A percentile compares a stretch with the other conserved stretches of the same genome.
Conservation (phyloP, 2,329 filamentous ascomycete genomes). For the Penicillium paneum region DNA sequence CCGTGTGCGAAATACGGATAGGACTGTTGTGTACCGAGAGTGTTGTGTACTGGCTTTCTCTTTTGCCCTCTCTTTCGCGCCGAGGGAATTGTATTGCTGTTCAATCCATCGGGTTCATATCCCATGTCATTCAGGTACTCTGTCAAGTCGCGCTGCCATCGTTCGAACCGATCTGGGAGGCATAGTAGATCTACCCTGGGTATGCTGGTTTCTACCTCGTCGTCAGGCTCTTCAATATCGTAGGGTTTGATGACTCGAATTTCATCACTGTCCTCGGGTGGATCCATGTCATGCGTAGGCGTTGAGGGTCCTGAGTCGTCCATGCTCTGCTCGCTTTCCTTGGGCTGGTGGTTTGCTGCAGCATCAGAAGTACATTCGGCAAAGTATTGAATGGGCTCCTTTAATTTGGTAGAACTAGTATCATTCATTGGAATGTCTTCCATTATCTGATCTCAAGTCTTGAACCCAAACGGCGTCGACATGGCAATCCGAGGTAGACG, state of each 20-base stretch:
- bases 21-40: slow-evolving; percentile 6
- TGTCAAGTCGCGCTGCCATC: slow-evolving; percentile 35
- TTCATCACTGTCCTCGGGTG: slow-evolving; percentile 15
- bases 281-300: slow-evolving; percentile 1
- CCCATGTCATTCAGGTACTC: slow-evolving; percentile 33
- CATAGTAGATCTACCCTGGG: slow-evolving; percentile 14
- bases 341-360: not conserved
- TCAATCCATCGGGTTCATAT: slow-evolving; percentile 28
- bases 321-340: slow-evolving; percentile 13
- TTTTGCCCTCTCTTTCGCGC: slow-evolving; percentile 33
- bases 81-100: slow-evolving; percentile 1
- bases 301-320: slow-evolving; percentile 14
- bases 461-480: not conserved
- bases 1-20: slow-evolving; percentile 3
- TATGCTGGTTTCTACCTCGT: slow-evolving; percentile 17
- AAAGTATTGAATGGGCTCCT: not conserved
- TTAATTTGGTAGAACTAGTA: not conserved
- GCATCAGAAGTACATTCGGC: not conserved
- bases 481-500: not conserved
- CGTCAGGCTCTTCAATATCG: slow-evolving; percentile 37
- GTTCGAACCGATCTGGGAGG: slow-evolving; percentile 24
- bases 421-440: slow-evolving; percentile 4
- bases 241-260: slow-evolving; percentile 39
- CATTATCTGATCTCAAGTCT: not conserved
- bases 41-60: slow-evolving; percentile 30